A percentile compares a stretch with the other conserved stretches of the same genome.
phyloP scores from a whole-genome alignment of 805 yeast species.

The Priceomyces medius region DNA sequence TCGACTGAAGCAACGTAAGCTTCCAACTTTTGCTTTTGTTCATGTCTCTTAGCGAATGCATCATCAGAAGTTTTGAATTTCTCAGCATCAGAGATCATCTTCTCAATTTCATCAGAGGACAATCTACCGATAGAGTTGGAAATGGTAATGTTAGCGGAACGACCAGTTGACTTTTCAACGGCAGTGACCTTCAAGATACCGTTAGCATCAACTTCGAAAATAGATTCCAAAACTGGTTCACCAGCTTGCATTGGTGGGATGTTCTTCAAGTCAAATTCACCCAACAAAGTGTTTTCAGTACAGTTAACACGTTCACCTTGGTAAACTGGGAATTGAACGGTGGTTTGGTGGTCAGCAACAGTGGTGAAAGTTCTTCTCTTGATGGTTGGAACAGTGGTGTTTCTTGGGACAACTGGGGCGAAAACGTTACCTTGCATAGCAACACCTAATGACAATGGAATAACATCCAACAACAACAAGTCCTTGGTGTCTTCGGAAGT shows the following conservation, averaged over 20 bases:
- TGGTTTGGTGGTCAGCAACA: slow-evolving; percentile 51
- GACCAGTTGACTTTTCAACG: slow-evolving; percentile 49
- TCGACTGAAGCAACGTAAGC: slow-evolving; percentile 96
- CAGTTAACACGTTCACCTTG: slow-evolving; percentile 55
- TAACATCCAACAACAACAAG: slow-evolving; percentile 50
- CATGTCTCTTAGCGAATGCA: slow-evolving; percentile 99
- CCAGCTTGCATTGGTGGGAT: slow-evolving; percentile 52
- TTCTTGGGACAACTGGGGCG: slow-evolving; percentile 52
- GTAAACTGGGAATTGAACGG: slow-evolving; percentile 52
- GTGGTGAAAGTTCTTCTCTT: slow-evolving; percentile 53
- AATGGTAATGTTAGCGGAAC: slow-evolving; percentile 51
- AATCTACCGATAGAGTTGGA: slow-evolving; percentile 51
- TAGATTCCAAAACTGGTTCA: slow-evolving; percentile 50
- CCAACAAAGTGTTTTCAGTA: slow-evolving; percentile 50
- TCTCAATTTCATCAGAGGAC: slow-evolving; percentile 49
- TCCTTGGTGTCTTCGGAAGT: slow-evolving; percentile 50
- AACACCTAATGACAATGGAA: slow-evolving; percentile 51
- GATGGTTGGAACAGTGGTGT: slow-evolving; percentile 51
- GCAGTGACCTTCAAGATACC: slow-evolving; percentile 53
- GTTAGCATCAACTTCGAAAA: slow-evolving; percentile 51
- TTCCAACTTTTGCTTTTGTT: slow-evolving; percentile 98
- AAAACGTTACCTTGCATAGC: slow-evolving; percentile 53
- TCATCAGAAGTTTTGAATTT: slow-evolving; percentile 94
- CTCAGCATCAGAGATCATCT: slow-evolving; percentile 50
- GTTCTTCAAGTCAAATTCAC: slow-evolving; percentile 52